Percentiles rank a stretch among this genome's conserved stretches.
phyloP scores from a whole-genome alignment of 495 filamentous ascomycete species.

The Trypethelium eluteriae region DNA sequence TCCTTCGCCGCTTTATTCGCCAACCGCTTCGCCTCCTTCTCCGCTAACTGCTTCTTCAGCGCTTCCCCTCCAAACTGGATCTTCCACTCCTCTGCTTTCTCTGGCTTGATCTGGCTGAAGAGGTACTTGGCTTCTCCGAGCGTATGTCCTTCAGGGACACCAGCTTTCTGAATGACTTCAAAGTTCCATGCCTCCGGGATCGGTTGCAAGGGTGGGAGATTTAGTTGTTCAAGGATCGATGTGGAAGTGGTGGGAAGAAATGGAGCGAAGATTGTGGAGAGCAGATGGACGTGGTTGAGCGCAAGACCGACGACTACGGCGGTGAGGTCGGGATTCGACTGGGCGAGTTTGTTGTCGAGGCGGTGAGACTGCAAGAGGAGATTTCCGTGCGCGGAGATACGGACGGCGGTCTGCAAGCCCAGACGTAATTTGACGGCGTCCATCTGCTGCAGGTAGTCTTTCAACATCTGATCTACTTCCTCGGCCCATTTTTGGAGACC shows the following conservation, averaged over 20 bases:
- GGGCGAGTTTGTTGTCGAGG: conserved; percentile 71
- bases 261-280: conserved; percentile 66
- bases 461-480: conserved; percentile 45
- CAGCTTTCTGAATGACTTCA: conserved; percentile 36
- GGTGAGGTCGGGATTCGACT: conserved; percentile 62
- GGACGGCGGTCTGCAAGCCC: conserved; percentile 62
- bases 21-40: conserved; percentile 46
- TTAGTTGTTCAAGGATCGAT: conserved; percentile 67
- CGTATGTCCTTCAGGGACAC: conserved; percentile 57
- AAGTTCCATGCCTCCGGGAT: conserved; percentile 70
- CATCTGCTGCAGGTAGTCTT: conserved; percentile 23
- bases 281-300: conserved; percentile 72
- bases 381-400: conserved; percentile 67
- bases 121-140: conserved; percentile 76
- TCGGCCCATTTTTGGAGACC: conserved; percentile 49
- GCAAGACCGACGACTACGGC: conserved; percentile 68
- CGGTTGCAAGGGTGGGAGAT: conserved; percentile 46
- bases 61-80: conserved; percentile 72
- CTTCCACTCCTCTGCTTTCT: conserved; percentile 77
- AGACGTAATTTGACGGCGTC: conserved; percentile 62
- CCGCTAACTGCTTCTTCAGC: conserved; percentile 53
- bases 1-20: conserved; percentile 52
- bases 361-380: conserved; percentile 71
- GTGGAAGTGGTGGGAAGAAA: conserved; percentile 78
- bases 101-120: conserved; percentile 74